Base-by-base conservation (phyloP, 2,329 filamentous ascomycete genomes). In the Botrytis paeoniae region DNA sequence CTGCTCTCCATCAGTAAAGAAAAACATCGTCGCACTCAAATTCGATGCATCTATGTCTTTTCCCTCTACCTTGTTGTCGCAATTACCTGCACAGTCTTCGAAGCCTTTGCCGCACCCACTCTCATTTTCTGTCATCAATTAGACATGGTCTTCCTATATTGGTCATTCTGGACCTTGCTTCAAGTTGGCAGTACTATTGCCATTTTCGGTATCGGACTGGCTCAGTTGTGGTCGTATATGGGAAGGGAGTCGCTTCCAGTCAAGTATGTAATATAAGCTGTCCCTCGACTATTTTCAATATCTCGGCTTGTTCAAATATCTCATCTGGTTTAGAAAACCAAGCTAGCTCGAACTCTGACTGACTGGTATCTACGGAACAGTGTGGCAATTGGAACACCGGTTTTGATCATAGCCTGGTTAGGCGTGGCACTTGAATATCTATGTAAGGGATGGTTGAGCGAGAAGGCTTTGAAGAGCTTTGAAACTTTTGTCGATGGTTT, bases 121-220 rank as follows among this genome's bases (percentile, higher is more conserved):
- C 77, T 79, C 61, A 61, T 89, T 75, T 90, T 88, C 76, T 90
- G 88, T 75, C 86, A 88, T 61, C 86, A 87, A 25, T 88, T 89
- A 75, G 86, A 89, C 76, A 83, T 89, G 72, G 88, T 88, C 81
- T 84, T 76, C 48, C 81, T 89, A 0, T 89, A 89, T 79, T 89
- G 87, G 87, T 85, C 87, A 0, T 88, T 87, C 3, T 89, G 87
- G 86, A 88, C 86, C 35, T 87, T 88, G 83, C 81, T 89, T 14
- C 86, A 88, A 75, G 80, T 89, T 8, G 88, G 87, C 3, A 86
- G 86, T 3, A 80, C 87, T 73, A 87, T 89, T 63, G 87, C 88
- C 73, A 87, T 89, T 76, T 79, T 85, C 39, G 87, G 88, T 41
- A 85, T 89, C 73, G 83, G 86, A 37, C 80, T 89, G 10, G 83